Evolutionary conservation across 805 yeast species (phyloP), one percentile per base, ranked within the genome.

Genomic region (Metschnikowia cerradonensis): DNA sequence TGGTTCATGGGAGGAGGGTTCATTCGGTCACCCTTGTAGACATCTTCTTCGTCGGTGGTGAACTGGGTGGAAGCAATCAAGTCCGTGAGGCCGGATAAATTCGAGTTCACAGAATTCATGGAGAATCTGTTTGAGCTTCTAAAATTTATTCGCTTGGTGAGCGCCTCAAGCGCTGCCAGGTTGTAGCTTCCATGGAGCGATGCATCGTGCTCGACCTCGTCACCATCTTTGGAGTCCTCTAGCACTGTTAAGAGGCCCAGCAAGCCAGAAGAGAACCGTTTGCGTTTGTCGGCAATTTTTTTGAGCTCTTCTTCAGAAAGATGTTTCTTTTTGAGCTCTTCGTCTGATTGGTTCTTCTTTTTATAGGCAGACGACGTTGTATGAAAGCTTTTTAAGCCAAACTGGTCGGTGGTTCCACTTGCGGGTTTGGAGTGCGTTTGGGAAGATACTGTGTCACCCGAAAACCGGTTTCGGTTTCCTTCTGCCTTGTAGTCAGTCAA

Each of bases 71-170:
- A 79, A 75, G 60, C 77, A 62, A 47, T 77, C 57, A 45, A 78
- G 70, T 54, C 83, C 66, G 67, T 81, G 60, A 53, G 66, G 66
- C 68, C 86, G 68, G 63, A 75, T 57, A 50, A 64, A 60, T 52
- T 87, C 51, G 67, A 86, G 66, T 58, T 77, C 72, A 53, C 74
- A 49, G 63, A 86, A 61, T 45, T 79, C 72, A 71, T 54, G 7
- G 88, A 80, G 51, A 79, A 82, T 42, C 84, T 78, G 50, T 80
- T 84, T 15, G 78, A 76, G 7, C 41, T 51, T 15, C 58, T 51
- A 8, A 54, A 22, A 20, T 47, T 43, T n/a, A 50, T 22, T 41
- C 54, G 61, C 39, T 54, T 63, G 0, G 74, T 68, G 36, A 72
- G 56, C 15, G 70, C 65, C 38, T 73, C 77, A 7, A 72, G 58